Evolutionary conservation across 2,329 filamentous ascomycete genomes (phyloP), one percentile per base, ranked within the genome.

Genomic region (Coleophoma cylindrospora): DNA sequence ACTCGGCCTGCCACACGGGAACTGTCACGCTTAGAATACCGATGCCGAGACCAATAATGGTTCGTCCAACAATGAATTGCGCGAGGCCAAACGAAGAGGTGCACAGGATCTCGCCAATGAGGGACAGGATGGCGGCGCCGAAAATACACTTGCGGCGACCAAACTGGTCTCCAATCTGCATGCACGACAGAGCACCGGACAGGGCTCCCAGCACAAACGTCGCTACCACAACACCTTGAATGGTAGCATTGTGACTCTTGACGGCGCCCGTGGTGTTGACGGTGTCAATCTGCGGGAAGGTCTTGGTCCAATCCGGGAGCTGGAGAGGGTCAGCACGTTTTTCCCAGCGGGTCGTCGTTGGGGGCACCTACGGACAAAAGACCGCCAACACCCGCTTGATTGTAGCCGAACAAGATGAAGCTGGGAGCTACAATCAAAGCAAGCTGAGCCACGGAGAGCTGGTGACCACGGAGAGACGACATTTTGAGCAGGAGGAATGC

Each of bases 31-130:
- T 70, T 13, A 71, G 59, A 48, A 68, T 64, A 1, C 70, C 67
- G 34, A 70, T 63, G 11, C 68, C 69, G 9, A 70, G 55, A 0
- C 71, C 72, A 9, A 70, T 65, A 17, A 73, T 62, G 17, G 71
- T 55, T 5, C 71, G 63, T 2, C 69, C 70, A 36, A 72, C 66
- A 45, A 72, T 63, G 46, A 75, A 70, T 53, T 75, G 72, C 1
- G 70, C 55, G 1, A 71, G 56, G 3, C 57, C 58, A 51, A 68
- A 73, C 0, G 71, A 65, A 0, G 69, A 63, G 4, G 63, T 63
- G 45, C 71, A 67, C 37, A 76, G 66, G n/a, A 70, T 60, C 13
- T 70, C 68, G 33, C 72, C 73, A 43, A 75, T 60, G 6, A 75
- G 54, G 50, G 70, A 70, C 43, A 69, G 66, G 13, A 69, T 54